A percentile compares a stretch with the other conserved stretches of the same genome.
Conservation (phyloP, 2,329 filamentous ascomycete genomes). For the Metarhizium robertsii region DNA sequence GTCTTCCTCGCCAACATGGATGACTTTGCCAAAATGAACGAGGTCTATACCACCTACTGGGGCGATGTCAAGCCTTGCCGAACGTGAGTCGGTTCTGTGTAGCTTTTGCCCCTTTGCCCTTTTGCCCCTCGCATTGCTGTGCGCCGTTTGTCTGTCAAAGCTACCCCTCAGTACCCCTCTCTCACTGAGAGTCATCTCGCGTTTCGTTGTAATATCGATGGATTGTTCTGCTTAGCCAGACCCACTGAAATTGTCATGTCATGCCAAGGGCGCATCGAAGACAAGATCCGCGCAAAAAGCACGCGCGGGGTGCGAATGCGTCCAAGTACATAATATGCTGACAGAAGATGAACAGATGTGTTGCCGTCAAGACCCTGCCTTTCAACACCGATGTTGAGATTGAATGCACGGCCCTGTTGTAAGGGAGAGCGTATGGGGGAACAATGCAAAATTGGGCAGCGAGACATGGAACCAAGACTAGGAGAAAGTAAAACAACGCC, state of each 20-base stretch:
- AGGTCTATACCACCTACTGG: constrained; percentile 63
- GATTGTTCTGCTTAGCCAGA: background rate
- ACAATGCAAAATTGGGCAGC: background rate
- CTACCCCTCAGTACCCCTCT: background rate
- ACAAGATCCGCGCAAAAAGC: background rate
- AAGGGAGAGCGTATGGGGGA: background rate
- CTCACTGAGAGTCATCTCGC: no score
- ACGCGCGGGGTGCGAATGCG: background rate
- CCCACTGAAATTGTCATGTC: background rate
- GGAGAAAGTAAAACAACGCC: background rate
- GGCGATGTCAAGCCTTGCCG: constrained; percentile 35
- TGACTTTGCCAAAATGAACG: constrained; percentile 68
- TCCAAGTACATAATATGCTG: background rate
- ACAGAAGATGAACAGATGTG: constrained; percentile 15
- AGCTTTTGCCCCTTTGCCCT: background rate
- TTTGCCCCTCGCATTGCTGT: background rate
- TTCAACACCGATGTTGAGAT: constrained; percentile 24
- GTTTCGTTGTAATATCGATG: background rate
- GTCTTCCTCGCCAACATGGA: constrained; percentile 68
- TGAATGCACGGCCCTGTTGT: constrained; percentile 22
- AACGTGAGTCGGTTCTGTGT: constrained; percentile 21
- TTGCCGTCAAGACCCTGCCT: constrained; percentile 25
- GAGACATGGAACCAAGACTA: background rate
- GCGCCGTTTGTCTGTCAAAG: background rate
- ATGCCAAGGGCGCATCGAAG: background rate